Conservation (phyloP, 2,329 filamentous ascomycete genomes). For the Apiospora malaysiana region DNA sequence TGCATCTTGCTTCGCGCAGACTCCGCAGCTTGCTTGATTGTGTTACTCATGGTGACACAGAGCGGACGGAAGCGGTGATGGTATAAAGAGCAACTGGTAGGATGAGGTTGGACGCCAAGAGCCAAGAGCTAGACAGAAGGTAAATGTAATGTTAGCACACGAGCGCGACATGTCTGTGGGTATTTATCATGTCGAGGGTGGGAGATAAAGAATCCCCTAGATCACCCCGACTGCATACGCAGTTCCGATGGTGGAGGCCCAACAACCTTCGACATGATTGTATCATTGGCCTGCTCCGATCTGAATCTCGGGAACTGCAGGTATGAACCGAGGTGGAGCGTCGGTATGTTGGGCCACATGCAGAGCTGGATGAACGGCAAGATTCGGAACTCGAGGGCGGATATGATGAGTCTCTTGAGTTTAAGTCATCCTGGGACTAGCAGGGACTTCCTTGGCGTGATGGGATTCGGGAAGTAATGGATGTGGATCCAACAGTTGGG, state of each 20-base stretch:
- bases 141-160: neutral
- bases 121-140: conserved; percentile 17
- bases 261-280: conserved; percentile 12
- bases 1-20: conserved; percentile 20
- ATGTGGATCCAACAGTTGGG: conserved; percentile 17
- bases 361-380: conserved; percentile 7
- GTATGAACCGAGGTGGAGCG: conserved; percentile 9
- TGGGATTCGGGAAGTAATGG: neutral
- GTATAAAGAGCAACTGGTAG: neutral
- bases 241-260: conserved; percentile 13
- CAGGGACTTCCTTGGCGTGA: conserved; percentile 7
- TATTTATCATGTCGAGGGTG: neutral
- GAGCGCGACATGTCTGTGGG: neutral
- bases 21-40: conserved; percentile 21
- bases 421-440: conserved; percentile 8
- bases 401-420: neutral
- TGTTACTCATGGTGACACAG: conserved; percentile 20
- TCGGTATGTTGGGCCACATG: conserved; percentile 15
- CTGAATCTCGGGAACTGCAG: neutral
- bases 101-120: conserved; percentile 2
- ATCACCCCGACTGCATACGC: neutral
- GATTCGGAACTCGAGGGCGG: conserved; percentile 5
- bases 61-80: conserved; percentile 13
- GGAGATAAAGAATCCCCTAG: neutral
- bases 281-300: neutral